A percentile compares a stretch with the other conserved stretches of the same genome.
These are phyloP conservation scores for Scutellaria baicalensis DNA, from an alignment of 257 asterid genomes.

Conservation along the genomic window DNA sequence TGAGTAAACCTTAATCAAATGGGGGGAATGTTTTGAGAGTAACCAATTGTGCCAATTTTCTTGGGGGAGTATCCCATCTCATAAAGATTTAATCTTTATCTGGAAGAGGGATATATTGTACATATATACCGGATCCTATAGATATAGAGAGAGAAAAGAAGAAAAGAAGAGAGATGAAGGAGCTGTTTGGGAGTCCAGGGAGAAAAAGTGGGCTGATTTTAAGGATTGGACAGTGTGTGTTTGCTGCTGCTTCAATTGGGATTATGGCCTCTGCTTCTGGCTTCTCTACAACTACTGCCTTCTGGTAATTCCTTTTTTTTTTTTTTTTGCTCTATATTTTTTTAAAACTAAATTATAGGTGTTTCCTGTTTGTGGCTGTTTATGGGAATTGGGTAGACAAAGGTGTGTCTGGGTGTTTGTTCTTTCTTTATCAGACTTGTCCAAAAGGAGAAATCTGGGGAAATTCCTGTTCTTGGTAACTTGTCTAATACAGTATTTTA, in stretches of 20 bases:
- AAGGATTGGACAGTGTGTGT: slow-evolving; percentile 65
- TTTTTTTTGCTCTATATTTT: background rate
- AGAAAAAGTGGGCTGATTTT: slow-evolving; percentile 62
- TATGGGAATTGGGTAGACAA: background rate
- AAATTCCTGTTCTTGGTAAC: slow-evolving; percentile 9
- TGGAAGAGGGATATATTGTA: slow-evolving; percentile 1
- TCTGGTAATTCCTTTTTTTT: slow-evolving; percentile 39
- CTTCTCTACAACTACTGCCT: slow-evolving; percentile 71
- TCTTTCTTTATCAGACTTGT: background rate
- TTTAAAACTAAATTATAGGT: background rate
- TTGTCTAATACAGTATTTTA: background rate
- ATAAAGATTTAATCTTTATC: slow-evolving; percentile 39
- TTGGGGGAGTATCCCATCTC: slow-evolving; percentile 16
- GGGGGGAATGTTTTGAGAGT: slow-evolving; percentile 31
- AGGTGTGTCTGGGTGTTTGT: background rate
- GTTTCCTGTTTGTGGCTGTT: slow-evolving; percentile 6
- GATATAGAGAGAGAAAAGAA: background rate
- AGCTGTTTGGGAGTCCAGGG: slow-evolving; percentile 84
- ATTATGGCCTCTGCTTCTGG: slow-evolving; percentile 86
- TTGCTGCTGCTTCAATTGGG: slow-evolving; percentile 52
- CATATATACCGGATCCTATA: background rate
- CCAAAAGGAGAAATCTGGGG: slow-evolving; percentile 9
- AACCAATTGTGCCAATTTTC: slow-evolving; percentile 16
- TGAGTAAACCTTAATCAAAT: background rate
- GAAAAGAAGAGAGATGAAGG: slow-evolving; percentile 49